Evolutionary conservation across 1,139 yeast species (phyloP).

Genomic region (Kluyveromyces sp.): DNA sequence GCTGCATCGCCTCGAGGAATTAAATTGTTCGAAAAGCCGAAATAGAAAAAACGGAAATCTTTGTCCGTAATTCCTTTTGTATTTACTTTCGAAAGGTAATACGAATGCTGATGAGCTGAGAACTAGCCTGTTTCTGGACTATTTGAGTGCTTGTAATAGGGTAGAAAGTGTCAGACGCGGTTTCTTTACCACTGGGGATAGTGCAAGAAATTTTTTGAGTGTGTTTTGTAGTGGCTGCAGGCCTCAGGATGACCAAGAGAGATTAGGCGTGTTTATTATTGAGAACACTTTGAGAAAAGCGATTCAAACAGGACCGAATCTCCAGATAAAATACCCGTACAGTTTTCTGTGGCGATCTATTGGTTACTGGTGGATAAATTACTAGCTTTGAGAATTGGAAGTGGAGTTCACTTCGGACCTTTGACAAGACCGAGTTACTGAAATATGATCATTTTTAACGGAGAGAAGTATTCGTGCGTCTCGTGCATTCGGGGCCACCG

Average conservation of each 20-base stretch:
- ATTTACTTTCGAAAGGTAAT: background rate
- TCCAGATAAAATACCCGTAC: too few relatives aligned
- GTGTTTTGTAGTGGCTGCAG: background rate
- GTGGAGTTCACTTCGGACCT: too few relatives aligned
- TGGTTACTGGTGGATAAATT: too few relatives aligned
- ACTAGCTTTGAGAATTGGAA: too few relatives aligned
- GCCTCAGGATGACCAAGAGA: background rate
- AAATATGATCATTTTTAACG: conserved; percentile 74
- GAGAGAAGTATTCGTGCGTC: conserved; percentile 81
- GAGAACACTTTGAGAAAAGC: too few relatives aligned
- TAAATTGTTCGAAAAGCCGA: background rate
- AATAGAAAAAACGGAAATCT: background rate
- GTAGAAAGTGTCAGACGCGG: background rate
- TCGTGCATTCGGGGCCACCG: conserved; percentile 92
- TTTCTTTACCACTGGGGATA: background rate
- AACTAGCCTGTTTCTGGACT: too few relatives aligned
- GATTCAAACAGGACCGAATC: background rate
- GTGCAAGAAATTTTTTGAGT: too few relatives aligned
- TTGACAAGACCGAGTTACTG: too few relatives aligned
- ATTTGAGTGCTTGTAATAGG: background rate
- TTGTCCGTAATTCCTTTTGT: background rate
- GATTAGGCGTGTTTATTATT: too few relatives aligned
- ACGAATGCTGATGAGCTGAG: background rate
- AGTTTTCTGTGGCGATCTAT: too few relatives aligned
- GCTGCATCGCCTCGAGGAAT: background rate